Evolutionary conservation across 2,329 filamentous ascomycete genomes (phyloP).

Genomic region (Chaetomium sp.): DNA sequence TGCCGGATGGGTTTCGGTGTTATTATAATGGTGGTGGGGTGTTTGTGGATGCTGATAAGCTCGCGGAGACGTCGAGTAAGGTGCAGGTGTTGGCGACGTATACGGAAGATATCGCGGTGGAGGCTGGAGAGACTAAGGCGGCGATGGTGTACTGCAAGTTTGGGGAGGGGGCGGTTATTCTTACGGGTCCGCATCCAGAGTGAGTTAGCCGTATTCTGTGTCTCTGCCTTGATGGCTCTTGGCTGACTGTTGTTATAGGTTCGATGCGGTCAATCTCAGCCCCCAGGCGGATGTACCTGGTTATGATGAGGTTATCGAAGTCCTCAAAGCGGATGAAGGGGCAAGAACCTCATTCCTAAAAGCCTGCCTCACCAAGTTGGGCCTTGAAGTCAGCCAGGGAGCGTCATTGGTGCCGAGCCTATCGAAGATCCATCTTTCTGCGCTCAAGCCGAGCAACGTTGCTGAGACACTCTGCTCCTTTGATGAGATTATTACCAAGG

Average conservation of each 20-base stretch:
- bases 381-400: slow-evolving; percentile 68
- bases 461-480: slow-evolving; percentile 59
- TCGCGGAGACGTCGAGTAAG: slow-evolving; percentile 45
- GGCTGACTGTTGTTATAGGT: slow-evolving; percentile 45
- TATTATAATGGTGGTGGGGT: slow-evolving; percentile 96
- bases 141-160: slow-evolving; percentile 80
- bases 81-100: slow-evolving; percentile 82
- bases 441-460: slow-evolving; percentile 57
- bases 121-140: slow-evolving; percentile 65
- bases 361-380: slow-evolving; percentile 71
- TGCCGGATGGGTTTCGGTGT: slow-evolving; percentile 59
- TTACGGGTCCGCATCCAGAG: slow-evolving; percentile 92
- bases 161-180: slow-evolving; percentile 68
- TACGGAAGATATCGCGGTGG: slow-evolving; percentile 65
- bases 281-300: slow-evolving; percentile 58
- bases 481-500: slow-evolving; percentile 59
- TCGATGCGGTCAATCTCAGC: slow-evolving; percentile 71
- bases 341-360: slow-evolving; percentile 69
- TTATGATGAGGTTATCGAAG: slow-evolving; percentile 64
- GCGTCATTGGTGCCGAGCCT: slow-evolving; percentile 67
- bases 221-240: neutral
- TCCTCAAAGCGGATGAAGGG: slow-evolving; percentile 61
- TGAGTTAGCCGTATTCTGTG: slow-evolving; percentile 30
- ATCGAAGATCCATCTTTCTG: slow-evolving; percentile 76
- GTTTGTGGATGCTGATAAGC: slow-evolving; percentile 71